phyloP scores from a whole-genome alignment of 2,329 filamentous ascomycete species.

The Penicillium sp. region DNA sequence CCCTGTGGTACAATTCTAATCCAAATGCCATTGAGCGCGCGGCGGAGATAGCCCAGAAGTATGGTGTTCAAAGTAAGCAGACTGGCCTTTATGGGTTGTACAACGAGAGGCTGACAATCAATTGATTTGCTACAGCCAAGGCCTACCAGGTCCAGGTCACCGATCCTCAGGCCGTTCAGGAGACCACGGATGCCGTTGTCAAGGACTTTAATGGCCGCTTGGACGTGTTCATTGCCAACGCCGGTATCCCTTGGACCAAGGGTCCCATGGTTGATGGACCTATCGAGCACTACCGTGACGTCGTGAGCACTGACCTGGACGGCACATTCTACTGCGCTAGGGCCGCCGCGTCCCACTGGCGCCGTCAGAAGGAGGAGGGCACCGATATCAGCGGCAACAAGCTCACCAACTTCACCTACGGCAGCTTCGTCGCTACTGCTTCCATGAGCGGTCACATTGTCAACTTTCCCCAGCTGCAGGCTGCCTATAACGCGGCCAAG shows the following conservation, averaged over 20 bases:
- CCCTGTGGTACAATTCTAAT: conserved; percentile 73
- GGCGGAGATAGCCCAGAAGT: conserved; percentile 64
- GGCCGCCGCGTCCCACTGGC: conserved; percentile 69
- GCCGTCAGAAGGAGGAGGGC: conserved; percentile 68
- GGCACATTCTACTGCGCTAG: conserved; percentile 77
- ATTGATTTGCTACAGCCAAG: conserved; percentile 38
- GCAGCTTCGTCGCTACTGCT: conserved; percentile 76
- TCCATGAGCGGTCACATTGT: conserved; percentile 78
- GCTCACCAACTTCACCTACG: conserved; percentile 62
- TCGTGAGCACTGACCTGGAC: conserved; percentile 72
- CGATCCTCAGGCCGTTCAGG: conserved; percentile 44
- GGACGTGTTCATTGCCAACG: conserved; percentile 79
- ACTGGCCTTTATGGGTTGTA: not conserved
- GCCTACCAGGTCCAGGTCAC: conserved; percentile 55
- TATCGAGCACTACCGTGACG: conserved; percentile 65
- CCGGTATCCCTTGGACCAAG: conserved; percentile 72
- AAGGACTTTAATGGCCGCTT: conserved; percentile 72
- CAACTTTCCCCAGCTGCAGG: conserved; percentile 75
- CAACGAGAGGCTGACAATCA: not conserved
- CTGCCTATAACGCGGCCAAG: conserved; percentile 74
- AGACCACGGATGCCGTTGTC: conserved; percentile 46
- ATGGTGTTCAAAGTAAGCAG: conserved; percentile 60
- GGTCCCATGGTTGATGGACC: conserved; percentile 68
- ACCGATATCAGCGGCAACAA: conserved; percentile 64
- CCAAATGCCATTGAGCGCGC: conserved; percentile 64